A percentile compares a stretch with the other conserved stretches of the same genome.
phyloP scores from a whole-genome alignment of 2,329 filamentous ascomycete species.

The Aspergillus ustus region DNA sequence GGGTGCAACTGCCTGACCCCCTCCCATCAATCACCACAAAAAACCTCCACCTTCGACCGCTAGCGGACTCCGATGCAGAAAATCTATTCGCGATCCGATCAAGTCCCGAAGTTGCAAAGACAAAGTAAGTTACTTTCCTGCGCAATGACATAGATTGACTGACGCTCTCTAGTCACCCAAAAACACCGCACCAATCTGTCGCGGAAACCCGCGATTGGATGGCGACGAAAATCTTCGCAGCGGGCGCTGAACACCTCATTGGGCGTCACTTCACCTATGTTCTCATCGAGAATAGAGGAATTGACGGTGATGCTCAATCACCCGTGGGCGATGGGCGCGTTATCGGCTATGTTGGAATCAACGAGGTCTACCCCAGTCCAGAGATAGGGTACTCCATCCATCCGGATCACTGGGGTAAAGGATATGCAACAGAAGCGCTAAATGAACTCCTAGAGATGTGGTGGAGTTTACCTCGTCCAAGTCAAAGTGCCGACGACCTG shows the following conservation, averaged over 20 bases:
- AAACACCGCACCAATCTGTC: conserved; percentile 27
- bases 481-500: not conserved
- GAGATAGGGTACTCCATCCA: conserved; percentile 34
- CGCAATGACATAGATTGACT: not conserved
- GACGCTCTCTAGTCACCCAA: conserved; percentile 25
- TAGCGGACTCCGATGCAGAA: conserved; percentile 24
- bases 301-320: not conserved
- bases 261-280: not conserved
- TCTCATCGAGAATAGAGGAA: not conserved
- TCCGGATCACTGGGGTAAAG: conserved; percentile 32
- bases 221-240: conserved; percentile 18
- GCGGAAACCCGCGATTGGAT: conserved; percentile 32
- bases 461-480: conserved; percentile 19
- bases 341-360: conserved; percentile 16
- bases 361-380: conserved; percentile 18
- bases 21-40: too few species aligned
- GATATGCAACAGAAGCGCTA: conserved; percentile 34
- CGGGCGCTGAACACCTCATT: not conserved
- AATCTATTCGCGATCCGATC: conserved; percentile 32
- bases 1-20: too few species aligned
- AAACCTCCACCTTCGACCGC: conserved; percentile 27
- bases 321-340: not conserved
- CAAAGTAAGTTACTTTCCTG: conserved; percentile 21
- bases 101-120: conserved; percentile 29
- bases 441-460: conserved; percentile 28